Evolutionary conservation across 352 stramenopile species (phyloP), one percentile per base, ranked within the genome.

Genomic region (Aphanomyces invadans): DNA sequence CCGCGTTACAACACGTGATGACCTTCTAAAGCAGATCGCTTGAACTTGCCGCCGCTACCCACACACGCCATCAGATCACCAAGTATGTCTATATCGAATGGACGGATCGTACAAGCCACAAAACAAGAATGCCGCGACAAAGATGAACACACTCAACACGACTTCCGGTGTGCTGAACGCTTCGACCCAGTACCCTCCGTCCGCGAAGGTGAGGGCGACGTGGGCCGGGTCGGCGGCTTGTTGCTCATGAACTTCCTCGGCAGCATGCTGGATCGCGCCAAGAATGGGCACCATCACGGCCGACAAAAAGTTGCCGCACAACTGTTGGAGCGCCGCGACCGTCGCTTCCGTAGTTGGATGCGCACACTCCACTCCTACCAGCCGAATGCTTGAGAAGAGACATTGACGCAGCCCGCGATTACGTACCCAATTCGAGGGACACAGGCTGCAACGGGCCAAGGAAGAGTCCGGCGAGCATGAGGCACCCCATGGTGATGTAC

Each of bases 271-370:
- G 11, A 87, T 33, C 2, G 75, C 62, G 60, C 77, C 84, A 10
- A 90, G 59, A 0, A 72, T 71, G 11, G 80, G 82, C 11, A 90
- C 80, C 0, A 83, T 21, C 33, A 87, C 73, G 7, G 80, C 82
- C 26, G 80, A 89, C 1, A 91, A 56, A 25, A 89, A 86, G 60
- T 91, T 91, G 10, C 82, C 82, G 65, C 79, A 89, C 51, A 91
- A 79, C 42, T 91, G 82, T 42, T 89, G 80, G 0, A 91, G 72
- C 21, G 82, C 82, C 21, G 82, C 82, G 46, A 91, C 82, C 0
- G 82, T 89, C 4, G 82, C 79, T 53, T 89, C 82, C 45, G 80
- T 91, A 2, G 82, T 91, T 9, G 82, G 82, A 49, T 84, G 87
- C 2, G 82, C 74, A 23, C 82, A 91, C 49, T 91, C 82, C 12